A percentile compares a stretch with the other conserved stretches of the same genome.
These are phyloP conservation scores for Pichia nanzhaoensis DNA, from an alignment of 805 yeast species.

Conservation along the genomic window DNA sequence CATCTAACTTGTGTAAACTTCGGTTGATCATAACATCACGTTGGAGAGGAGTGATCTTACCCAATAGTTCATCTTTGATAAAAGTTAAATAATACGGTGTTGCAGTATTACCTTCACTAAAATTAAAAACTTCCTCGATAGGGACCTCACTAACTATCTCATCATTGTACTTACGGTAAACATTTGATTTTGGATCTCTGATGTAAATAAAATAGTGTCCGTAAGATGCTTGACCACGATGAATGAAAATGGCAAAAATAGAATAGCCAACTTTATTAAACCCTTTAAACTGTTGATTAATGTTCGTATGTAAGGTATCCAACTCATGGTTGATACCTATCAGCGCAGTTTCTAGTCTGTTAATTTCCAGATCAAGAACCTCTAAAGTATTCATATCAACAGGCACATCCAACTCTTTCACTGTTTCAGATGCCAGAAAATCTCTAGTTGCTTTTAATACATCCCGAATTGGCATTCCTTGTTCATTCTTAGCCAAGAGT, in stretches of 20 bases:
- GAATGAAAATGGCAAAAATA: constrained; percentile 87
- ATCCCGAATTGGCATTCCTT: constrained; percentile 44
- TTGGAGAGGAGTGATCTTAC: constrained; percentile 59
- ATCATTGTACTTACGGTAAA: constrained; percentile 89
- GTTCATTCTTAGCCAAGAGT: constrained; percentile 40
- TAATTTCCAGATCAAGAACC: constrained; percentile 41
- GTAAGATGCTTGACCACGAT: constrained; percentile 90
- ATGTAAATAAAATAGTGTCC: constrained; percentile 98
- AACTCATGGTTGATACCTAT: constrained; percentile 33
- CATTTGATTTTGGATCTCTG: constrained; percentile 56
- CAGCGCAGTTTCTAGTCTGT: constrained; percentile 41
- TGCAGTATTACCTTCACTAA: constrained; percentile 66
- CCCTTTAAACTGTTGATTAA: constrained; percentile 54
- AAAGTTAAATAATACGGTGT: constrained; percentile 92
- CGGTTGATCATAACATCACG: constrained; percentile 31
- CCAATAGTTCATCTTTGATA: constrained; percentile 55
- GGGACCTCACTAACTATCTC: constrained; percentile 85
- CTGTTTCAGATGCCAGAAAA: constrained; percentile 41
- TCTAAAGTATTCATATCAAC: constrained; percentile 43
- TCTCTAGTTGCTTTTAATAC: constrained; percentile 50
- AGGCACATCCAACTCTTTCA: constrained; percentile 30
- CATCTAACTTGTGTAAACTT: constrained; percentile 1
- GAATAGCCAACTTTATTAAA: constrained; percentile 66
- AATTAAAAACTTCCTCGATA: constrained; percentile 59
- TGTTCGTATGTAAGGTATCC: constrained; percentile 37